These are phyloP conservation scores for Breviolum minutum DNA, from an alignment of 73 alveolate species.

Conservation along the genomic window DNA sequence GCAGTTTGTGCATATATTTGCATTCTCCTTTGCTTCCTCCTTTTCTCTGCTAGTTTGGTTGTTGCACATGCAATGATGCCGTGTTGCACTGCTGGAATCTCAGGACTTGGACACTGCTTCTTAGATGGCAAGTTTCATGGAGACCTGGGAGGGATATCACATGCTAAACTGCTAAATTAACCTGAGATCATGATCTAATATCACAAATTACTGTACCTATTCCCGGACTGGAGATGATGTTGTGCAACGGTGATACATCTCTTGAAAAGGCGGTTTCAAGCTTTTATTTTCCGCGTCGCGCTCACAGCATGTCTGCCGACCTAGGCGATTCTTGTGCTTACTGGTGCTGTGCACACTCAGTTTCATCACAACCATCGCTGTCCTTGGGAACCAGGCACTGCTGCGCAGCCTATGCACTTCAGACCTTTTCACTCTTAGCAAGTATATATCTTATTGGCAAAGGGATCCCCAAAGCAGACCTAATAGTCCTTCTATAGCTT, in stretches of 20 bases:
- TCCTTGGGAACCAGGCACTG: conserved; percentile 76
- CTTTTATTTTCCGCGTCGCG: too few species aligned
- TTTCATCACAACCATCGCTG: conserved; percentile 23
- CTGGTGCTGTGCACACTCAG: conserved; percentile 27
- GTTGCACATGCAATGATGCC: too few species aligned
- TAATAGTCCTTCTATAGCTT: neutral
- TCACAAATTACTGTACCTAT: neutral
- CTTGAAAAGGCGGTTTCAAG: too few species aligned
- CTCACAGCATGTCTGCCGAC: neutral
- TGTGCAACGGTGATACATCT: neutral
- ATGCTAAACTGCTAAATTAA: too few species aligned
- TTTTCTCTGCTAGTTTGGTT: too few species aligned
- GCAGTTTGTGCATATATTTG: too few species aligned
- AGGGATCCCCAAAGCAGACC: neutral
- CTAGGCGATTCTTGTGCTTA: conserved; percentile 29
- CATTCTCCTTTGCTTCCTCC: too few species aligned
- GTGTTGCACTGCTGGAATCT: too few species aligned
- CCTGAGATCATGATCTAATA: too few species aligned
- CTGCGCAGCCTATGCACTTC: neutral
- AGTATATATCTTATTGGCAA: neutral
- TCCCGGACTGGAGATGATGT: neutral
- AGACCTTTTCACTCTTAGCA: too few species aligned
- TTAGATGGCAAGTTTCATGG: neutral
- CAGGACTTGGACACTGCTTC: conserved; percentile 26
- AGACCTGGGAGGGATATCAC: too few species aligned